phyloP scores from a whole-genome alignment of 345 rosid genomes.

The Carallia pectinifolia region DNA sequence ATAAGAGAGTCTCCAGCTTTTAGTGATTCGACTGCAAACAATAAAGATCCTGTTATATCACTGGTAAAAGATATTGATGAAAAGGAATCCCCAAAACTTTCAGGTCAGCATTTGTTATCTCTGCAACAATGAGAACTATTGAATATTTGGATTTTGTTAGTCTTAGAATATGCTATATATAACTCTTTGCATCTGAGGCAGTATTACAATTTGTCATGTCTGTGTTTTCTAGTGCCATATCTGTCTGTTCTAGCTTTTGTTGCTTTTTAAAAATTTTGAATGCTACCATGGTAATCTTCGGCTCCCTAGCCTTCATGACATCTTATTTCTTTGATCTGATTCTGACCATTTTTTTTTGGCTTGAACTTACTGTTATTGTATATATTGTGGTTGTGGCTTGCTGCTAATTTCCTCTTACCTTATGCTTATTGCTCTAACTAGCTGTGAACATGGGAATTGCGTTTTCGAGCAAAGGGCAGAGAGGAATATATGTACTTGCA shows the following conservation, averaged over 20 bases:
- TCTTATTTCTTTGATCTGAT: neutral
- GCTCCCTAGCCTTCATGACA: neutral
- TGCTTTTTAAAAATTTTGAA: neutral
- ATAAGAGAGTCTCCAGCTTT: conserved; percentile 22
- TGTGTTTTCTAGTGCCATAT: neutral
- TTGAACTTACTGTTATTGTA: no score
- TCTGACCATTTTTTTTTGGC: no score
- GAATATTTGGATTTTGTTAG: neutral
- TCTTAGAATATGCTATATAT: neutral
- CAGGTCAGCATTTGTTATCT: conserved; percentile 40
- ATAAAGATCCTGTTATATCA: conserved; percentile 31
- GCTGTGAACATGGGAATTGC: no score
- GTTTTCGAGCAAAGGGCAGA: no score
- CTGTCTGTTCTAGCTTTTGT: neutral
- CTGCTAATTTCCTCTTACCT: no score
- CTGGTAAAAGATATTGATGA: conserved; percentile 32
- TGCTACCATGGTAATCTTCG: neutral
- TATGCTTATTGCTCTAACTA: no score
- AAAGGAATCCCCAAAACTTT: conserved; percentile 23
- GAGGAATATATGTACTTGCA: no score
- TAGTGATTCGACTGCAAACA: conserved; percentile 31
- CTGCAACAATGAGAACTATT: neutral
- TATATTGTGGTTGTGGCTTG: no score
- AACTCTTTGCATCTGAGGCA: neutral
- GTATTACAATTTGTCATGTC: neutral